phyloP scores from a whole-genome alignment of 2,329 filamentous ascomycete genomes.

The Nakataea oryzae region DNA sequence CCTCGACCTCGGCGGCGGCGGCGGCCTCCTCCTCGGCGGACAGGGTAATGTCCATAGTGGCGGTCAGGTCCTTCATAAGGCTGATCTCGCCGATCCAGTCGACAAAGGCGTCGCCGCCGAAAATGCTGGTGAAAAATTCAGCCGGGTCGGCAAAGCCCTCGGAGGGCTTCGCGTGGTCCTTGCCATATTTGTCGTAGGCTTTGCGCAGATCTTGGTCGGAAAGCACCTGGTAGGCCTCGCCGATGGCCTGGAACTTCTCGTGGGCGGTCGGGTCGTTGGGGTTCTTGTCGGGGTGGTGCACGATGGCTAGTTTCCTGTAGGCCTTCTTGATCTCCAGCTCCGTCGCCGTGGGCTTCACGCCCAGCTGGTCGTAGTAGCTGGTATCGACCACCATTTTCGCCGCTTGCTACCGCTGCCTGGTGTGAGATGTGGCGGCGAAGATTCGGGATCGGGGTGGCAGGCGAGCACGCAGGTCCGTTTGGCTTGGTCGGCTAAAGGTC shows the following conservation, averaged over 20 bases:
- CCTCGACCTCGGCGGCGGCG: slow-evolving; percentile 30
- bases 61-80: slow-evolving; percentile 95
- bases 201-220: slow-evolving; percentile 79
- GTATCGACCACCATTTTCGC: slow-evolving; percentile 75
- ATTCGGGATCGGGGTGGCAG: too few relatives aligned
- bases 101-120: slow-evolving; percentile 88
- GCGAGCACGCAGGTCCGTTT: too few relatives aligned
- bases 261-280: slow-evolving; percentile 90
- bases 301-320: slow-evolving; percentile 88
- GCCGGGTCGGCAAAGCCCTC: slow-evolving; percentile 92
- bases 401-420: background rate
- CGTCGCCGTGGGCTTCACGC: slow-evolving; percentile 73
- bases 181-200: slow-evolving; percentile 94
- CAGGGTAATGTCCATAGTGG: slow-evolving; percentile 97
- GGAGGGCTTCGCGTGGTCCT: slow-evolving; percentile 82
- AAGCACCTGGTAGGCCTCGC: slow-evolving; percentile 68
- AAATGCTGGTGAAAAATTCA: slow-evolving; percentile 98
- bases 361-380: slow-evolving; percentile 77
- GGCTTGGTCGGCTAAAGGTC: too few relatives aligned
- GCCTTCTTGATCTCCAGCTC: slow-evolving; percentile 96
- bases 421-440: too few relatives aligned
- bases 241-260: slow-evolving; percentile 85
- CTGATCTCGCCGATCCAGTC: slow-evolving; percentile 98
- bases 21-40: slow-evolving; percentile 50
- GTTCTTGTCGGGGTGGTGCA: slow-evolving; percentile 96